phyloP scores from a whole-genome alignment of 345 rosid species.

The Firmiana major region DNA sequence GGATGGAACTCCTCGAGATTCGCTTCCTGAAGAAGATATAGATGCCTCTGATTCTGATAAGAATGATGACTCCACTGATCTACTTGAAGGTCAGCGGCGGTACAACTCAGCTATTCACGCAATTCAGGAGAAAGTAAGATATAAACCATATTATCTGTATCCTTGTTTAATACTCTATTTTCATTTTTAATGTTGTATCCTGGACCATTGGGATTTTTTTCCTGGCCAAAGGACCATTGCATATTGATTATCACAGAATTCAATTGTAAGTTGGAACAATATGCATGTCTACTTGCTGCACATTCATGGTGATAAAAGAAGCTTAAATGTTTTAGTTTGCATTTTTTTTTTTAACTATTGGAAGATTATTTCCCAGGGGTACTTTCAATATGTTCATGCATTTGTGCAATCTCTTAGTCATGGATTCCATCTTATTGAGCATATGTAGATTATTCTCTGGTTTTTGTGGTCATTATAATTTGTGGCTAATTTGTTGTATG shows the following conservation, averaged over 20 bases:
- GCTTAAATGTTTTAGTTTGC: conserved; percentile 1
- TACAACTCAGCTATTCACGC: conserved; percentile 94
- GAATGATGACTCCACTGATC: conserved; percentile 73
- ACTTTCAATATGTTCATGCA: not conserved
- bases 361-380: not conserved
- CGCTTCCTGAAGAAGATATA: conserved; percentile 60
- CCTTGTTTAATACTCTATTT: not conserved
- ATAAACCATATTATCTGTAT: not conserved
- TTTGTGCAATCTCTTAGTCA: not conserved
- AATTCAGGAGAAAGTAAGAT: conserved; percentile 82
- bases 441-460: not conserved
- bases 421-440: conserved; percentile 2
- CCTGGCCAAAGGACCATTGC: no score
- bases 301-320: not conserved
- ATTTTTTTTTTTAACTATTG: not conserved
- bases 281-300: not conserved
- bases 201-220: not conserved
- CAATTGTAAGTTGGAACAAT: not conserved
- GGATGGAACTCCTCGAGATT: conserved; percentile 60
- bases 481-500: not conserved
- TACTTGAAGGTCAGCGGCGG: conserved; percentile 96
- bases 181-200: conserved; percentile 3
- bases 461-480: not conserved
- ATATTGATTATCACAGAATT: not conserved
- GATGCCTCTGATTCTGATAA: conserved; percentile 68